Evolutionary conservation across 2,329 filamentous ascomycete species (phyloP).

Genomic region (Fusarium caatingaense): DNA sequence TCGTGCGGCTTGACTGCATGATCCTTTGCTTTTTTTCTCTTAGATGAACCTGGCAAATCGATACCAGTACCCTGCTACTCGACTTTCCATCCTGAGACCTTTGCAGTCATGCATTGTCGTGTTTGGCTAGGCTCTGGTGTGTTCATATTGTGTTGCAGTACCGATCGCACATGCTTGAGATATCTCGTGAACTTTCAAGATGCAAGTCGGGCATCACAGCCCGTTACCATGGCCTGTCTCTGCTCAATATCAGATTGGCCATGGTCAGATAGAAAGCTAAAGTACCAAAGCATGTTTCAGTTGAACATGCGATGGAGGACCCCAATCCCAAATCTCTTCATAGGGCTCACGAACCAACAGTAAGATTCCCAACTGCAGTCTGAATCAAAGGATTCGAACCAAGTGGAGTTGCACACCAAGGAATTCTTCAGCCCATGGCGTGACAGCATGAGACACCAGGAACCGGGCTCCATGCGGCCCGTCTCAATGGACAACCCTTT

Average conservation of each 20-base stretch:
- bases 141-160: neutral
- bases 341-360: neutral
- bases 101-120: neutral
- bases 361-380: neutral
- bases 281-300: neutral
- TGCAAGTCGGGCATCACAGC: neutral
- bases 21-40: neutral
- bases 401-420: neutral
- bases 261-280: neutral
- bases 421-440: neutral
- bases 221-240: neutral
- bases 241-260: fast-evolving
- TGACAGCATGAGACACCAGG: neutral
- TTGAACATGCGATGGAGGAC: neutral
- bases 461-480: neutral
- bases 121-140: neutral
- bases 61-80: neutral
- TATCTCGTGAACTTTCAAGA: neutral
- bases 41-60: neutral
- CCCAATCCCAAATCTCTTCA: neutral
- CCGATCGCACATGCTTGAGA: neutral
- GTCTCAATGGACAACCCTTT: neutral
- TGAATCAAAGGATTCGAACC: neutral
- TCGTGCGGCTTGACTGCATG: neutral
- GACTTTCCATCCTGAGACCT: neutral